Base-by-base conservation (phyloP, 257 asterid species). In the Solanum gracilifrons region DNA sequence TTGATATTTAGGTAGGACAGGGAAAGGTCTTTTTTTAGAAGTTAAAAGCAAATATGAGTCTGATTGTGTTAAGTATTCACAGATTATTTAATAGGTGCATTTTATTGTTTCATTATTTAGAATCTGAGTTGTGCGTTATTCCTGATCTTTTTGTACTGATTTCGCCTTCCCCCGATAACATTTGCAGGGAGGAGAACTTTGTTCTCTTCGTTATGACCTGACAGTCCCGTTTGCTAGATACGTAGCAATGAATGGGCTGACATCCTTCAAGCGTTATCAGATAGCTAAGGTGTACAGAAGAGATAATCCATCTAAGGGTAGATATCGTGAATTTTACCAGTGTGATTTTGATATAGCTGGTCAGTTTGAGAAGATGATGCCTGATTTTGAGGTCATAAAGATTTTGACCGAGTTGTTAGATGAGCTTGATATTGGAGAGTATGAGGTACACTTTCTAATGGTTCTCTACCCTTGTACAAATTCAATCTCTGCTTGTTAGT, bases 301-400 rank as follows among this genome's bases (percentile, higher is more conserved):
- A 92, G 99, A 97, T 90, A 97, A 97, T 79, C 99, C 99, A 33
- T 94, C 99, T 9, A 96, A 93, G 91, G 99, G 99, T 66, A 91
- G 99, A 87, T 97, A 92, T 91, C 98, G 99, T 71, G 99, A 97
- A 91, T 97, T 97, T 91, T 96, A 96, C 88, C 99, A 97, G 87
- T 97, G 99, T 35, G 99, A 95, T 91, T 93, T 97, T 87, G 99
- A 97, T 86, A 92, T 96, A 29, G 99, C 99, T 2, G 99, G 99
- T 15, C 97, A 94, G 85, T 96, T 91, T 87, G 99, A 94, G 71
- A 95, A 95, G 88, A 97, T 97, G 99, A 97, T 97, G 60, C 98
- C 98, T 21, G 98, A 97, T 82, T 97, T 97, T 92, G 99, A 95
- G 94, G 98, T 95, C 91, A 87, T 97, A 84, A 92, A 91, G 88